Conservation (phyloP, 768 basidiomycete genomes). For the Tricholoma matsutake region DNA sequence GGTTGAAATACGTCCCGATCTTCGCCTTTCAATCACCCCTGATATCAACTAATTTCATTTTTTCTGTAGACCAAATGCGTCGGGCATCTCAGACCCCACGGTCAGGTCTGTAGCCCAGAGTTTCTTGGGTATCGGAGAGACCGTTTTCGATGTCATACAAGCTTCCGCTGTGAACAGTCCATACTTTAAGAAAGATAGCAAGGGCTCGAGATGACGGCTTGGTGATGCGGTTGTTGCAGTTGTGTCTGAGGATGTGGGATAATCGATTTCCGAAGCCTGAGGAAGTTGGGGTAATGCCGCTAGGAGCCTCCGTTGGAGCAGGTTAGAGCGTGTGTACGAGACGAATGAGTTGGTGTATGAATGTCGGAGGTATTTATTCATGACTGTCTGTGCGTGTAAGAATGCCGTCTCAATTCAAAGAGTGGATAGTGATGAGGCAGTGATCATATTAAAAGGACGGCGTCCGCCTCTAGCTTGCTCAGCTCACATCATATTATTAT, state of each 20-base stretch:
- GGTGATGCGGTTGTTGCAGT: constrained; percentile 13
- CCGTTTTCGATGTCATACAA: constrained; percentile 82
- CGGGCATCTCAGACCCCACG: constrained; percentile 73
- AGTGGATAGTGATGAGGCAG: background rate
- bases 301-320: background rate
- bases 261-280: background rate
- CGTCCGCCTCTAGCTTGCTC: background rate
- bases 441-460: background rate
- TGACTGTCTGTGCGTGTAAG: no score
- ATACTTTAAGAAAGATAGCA: constrained; percentile 68
- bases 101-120: constrained; percentile 72
- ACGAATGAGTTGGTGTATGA: constrained; percentile 12
- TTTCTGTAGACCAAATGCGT: constrained; percentile 56
- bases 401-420: constrained; percentile 1
- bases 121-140: constrained; percentile 85
- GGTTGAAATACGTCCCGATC: constrained; percentile 1
- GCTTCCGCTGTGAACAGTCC: constrained; percentile 81
- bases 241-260: background rate
- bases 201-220: constrained; percentile 28
- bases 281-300: background rate
- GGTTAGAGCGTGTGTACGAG: background rate
- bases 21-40: constrained; percentile 4
- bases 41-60: background rate
- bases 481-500: background rate
- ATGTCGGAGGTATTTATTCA: background rate